phyloP scores from a whole-genome alignment of 1,284 basidiomycete genomes.

The Tremellales sp. region DNA sequence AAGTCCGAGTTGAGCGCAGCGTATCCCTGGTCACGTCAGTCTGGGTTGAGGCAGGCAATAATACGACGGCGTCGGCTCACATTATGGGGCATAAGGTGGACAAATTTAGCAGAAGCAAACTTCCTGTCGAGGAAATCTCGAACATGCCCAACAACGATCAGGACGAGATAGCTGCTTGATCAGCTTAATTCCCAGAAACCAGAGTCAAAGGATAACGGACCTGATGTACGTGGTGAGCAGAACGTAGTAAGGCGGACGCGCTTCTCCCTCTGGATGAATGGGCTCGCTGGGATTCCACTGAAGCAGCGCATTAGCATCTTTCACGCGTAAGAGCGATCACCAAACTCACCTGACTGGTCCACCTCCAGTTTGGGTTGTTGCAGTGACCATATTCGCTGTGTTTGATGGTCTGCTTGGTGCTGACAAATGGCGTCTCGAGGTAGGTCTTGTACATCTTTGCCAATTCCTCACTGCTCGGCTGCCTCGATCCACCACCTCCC shows the following conservation, averaged over 20 bases:
- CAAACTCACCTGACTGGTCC: constrained; percentile 41
- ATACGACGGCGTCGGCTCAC: constrained; percentile 53
- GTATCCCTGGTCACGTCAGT: constrained; percentile 63
- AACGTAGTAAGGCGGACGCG: constrained; percentile 85
- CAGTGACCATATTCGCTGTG: constrained; percentile 47
- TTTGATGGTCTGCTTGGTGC: constrained; percentile 37
- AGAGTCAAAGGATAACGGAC: constrained; percentile 14
- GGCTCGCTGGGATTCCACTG: constrained; percentile 48
- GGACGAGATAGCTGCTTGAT: constrained; percentile 65
- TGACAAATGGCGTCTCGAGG: constrained; percentile 36
- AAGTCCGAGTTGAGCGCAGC: constrained; percentile 97
- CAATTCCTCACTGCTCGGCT: constrained; percentile 23
- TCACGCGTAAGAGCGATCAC: neutral
- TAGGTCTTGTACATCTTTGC: constrained; percentile 41
- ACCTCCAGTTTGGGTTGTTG: constrained; percentile 47
- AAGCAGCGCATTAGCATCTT: neutral
- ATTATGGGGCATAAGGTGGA: constrained; percentile 73
- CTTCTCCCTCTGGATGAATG: constrained; percentile 55
- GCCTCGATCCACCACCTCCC: constrained; percentile 6
- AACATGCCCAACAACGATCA: constrained; percentile 86
- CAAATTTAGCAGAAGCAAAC: constrained; percentile 66
- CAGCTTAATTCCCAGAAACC: neutral
- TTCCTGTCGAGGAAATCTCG: constrained; percentile 94
- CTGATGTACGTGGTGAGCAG: constrained; percentile 82
- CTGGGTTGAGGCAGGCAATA: neutral